phyloP scores from a whole-genome alignment of 305 asterid species.

The Fraxinus platypoda region DNA sequence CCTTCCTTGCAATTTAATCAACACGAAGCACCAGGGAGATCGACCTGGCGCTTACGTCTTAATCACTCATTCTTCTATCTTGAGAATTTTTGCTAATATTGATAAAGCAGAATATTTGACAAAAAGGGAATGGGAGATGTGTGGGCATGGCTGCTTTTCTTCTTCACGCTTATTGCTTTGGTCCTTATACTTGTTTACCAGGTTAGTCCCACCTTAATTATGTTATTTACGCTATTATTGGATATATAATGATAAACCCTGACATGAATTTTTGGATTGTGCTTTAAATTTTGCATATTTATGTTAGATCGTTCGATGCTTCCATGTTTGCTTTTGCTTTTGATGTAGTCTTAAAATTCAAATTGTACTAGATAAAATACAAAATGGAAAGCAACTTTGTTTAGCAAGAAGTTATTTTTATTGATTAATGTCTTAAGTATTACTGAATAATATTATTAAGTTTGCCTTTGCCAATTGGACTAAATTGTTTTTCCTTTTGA shows the following conservation, averaged over 20 bases:
- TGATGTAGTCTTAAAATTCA: background rate
- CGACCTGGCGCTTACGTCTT: constrained; percentile 16
- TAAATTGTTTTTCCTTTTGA: background rate
- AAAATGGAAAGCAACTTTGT: background rate
- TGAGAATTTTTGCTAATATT: background rate
- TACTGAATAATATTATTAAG: background rate
- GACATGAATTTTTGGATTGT: background rate
- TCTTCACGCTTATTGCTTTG: constrained; percentile 47
- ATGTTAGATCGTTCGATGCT: background rate
- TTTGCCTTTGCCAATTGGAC: background rate
- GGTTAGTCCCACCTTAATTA: constrained; percentile 30
- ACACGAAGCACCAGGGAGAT: constrained; percentile 6
- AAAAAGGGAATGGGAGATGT: constrained; percentile 35
- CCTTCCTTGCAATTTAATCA: constrained; percentile 2
- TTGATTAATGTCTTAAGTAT: too few relatives aligned
- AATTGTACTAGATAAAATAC: background rate
- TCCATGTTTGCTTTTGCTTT: background rate
- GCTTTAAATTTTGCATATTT: background rate
- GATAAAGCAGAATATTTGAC: background rate
- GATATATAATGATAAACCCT: background rate
- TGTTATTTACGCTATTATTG: background rate
- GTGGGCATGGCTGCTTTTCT: constrained; percentile 46
- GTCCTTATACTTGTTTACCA: constrained; percentile 47
- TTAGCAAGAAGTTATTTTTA: background rate
- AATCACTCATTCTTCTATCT: constrained; percentile 6